Percentiles rank a stretch among this genome's conserved stretches.
phyloP scores from a whole-genome alignment of 1,284 basidiomycete species.

The Naganishia sp. region DNA sequence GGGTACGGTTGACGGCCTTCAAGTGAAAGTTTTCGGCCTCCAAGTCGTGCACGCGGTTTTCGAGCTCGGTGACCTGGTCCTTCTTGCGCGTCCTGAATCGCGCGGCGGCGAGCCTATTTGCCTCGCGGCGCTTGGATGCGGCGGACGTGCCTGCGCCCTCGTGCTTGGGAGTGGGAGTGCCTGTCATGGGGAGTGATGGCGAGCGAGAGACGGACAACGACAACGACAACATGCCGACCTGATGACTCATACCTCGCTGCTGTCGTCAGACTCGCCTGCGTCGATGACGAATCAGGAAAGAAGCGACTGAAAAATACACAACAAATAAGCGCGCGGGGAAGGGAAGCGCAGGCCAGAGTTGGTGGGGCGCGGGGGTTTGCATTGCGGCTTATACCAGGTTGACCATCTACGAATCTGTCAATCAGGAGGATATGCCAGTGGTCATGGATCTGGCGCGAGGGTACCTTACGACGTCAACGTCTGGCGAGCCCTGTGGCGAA shows the following conservation, averaged over 20 bases:
- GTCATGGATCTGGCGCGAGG: not conserved
- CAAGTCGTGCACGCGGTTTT: slow-evolving; percentile 32
- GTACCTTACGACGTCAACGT: too few species aligned
- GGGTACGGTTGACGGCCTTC: slow-evolving; percentile 30
- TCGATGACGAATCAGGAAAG: slow-evolving; percentile 14
- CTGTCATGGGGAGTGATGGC: slow-evolving; percentile 8
- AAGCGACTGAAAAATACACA: not conserved
- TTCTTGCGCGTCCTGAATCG: slow-evolving; percentile 39
- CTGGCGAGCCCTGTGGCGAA: too few species aligned
- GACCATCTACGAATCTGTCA: not conserved
- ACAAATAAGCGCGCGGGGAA: slow-evolving; percentile 3
- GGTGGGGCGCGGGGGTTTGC: not conserved
- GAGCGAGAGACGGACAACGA: not conserved
- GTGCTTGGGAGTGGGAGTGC: slow-evolving; percentile 10
- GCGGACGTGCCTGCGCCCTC: slow-evolving; percentile 16
- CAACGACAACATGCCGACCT: not conserved
- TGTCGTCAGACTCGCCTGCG: not conserved
- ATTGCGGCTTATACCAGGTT: not conserved
- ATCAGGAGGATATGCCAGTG: not conserved
- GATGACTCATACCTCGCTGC: slow-evolving; percentile 1
- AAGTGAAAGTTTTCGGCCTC: slow-evolving; percentile 36
- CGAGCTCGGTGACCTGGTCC: slow-evolving; percentile 38
- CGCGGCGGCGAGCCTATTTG: slow-evolving; percentile 38
- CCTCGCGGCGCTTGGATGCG: slow-evolving; percentile 35
- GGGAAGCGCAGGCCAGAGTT: slow-evolving; percentile 4